Evolutionary conservation across 1,284 basidiomycete species (phyloP).

Genomic region (Golubevia pallescens): DNA sequence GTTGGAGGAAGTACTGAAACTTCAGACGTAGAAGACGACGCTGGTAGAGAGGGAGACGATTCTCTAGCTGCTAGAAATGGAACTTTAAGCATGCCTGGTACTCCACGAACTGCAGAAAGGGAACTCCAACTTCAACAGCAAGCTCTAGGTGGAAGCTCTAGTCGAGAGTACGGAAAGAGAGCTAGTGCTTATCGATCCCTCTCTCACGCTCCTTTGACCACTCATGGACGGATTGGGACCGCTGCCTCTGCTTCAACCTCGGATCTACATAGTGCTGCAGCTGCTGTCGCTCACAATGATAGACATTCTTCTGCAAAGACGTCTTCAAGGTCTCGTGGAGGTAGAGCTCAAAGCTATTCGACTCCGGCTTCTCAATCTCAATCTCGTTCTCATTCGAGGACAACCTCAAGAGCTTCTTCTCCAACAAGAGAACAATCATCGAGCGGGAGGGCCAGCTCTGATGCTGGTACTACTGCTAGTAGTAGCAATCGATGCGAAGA

Average conservation of each 20-base stretch:
- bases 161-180: conserved; percentile 12
- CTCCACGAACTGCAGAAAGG: conserved; percentile 12
- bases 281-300: neutral
- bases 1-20: conserved; percentile 41
- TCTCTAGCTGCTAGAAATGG: conserved; percentile 15
- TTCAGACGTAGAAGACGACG: conserved; percentile 20
- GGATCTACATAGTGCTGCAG: neutral
- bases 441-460: neutral
- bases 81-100: conserved; percentile 12
- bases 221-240: neutral
- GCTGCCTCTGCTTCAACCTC: neutral
- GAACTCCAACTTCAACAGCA: neutral
- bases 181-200: conserved; percentile 1
- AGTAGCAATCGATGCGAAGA: neutral
- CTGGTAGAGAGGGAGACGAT: conserved; percentile 23
- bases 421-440: neutral
- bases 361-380: neutral
- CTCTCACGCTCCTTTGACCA: conserved; percentile 8
- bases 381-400: neutral
- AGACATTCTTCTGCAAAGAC: neutral
- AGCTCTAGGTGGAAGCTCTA: neutral
- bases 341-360: neutral
- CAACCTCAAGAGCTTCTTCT: neutral
- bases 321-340: neutral
- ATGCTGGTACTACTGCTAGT: neutral